Conservation (phyloP, 1,284 basidiomycete species). For the Austropuccinia psidii region DNA sequence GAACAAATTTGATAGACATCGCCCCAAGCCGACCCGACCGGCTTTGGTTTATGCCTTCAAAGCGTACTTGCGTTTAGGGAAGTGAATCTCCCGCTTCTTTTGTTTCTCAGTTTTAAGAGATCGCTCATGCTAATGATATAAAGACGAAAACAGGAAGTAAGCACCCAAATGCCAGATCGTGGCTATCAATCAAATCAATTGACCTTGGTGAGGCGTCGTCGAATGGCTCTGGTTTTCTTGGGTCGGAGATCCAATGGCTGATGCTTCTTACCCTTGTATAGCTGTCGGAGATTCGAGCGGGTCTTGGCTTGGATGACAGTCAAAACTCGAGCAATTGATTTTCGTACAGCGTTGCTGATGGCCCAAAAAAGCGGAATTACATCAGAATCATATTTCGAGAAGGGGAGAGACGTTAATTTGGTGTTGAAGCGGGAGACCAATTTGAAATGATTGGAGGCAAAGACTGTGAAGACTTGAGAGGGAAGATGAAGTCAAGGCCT, state of each 20-base stretch:
- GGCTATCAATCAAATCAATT: conserved; percentile 42
- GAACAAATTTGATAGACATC: too few species aligned
- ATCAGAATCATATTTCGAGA: not conserved
- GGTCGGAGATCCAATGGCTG: conserved; percentile 91
- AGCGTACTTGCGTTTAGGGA: conserved; percentile 61
- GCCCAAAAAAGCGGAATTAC: not conserved
- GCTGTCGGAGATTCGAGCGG: conserved; percentile 91
- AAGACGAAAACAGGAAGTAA: conserved; percentile 38
- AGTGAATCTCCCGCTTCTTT: conserved; percentile 87
- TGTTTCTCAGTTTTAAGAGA: conserved; percentile 79
- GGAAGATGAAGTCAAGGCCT: too few species aligned
- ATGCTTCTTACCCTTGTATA: conserved; percentile 97
- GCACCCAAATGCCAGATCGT: conserved; percentile 3
- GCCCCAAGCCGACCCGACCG: too few species aligned
- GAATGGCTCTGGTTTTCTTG: conserved; percentile 98
- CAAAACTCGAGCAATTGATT: conserved; percentile 96
- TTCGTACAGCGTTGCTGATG: conserved; percentile 87
- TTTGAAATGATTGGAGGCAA: not conserved
- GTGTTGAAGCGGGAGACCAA: not conserved
- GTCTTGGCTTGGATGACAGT: conserved; percentile 99
- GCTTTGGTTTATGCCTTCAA: conserved; percentile 57
- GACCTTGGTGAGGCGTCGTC: conserved; percentile 85
- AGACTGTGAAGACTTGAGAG: conserved; percentile 40
- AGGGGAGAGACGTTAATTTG: too few species aligned
- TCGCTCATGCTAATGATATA: conserved; percentile 61